Conservation (phyloP, 1,284 basidiomycete genomes). For the Coriolopsis trogii region DNA sequence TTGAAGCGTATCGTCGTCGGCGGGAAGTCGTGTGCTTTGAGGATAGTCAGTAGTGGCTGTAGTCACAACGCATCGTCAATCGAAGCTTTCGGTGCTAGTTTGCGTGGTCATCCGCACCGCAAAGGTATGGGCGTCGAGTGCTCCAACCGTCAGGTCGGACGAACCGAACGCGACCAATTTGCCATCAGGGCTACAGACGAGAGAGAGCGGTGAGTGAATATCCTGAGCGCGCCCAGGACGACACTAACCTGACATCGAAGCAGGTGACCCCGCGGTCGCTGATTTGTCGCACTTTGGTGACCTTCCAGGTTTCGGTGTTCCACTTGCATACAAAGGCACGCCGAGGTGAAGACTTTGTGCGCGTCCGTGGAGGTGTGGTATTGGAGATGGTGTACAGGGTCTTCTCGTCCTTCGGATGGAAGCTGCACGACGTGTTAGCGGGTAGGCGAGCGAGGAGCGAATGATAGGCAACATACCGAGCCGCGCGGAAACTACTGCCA, state of each 20-base stretch:
- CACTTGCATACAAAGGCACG: slow-evolving; percentile 68
- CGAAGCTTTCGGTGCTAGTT: background rate
- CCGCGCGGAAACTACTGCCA: slow-evolving; percentile 74
- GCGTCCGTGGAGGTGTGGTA: slow-evolving; percentile 57
- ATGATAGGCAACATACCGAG: slow-evolving; percentile 49
- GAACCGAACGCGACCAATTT: slow-evolving; percentile 84
- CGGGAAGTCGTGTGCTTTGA: slow-evolving; percentile 95
- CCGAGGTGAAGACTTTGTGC: slow-evolving; percentile 54
- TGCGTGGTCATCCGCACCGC: slow-evolving; percentile 52
- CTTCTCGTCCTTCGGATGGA: slow-evolving; percentile 57
- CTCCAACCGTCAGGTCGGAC: slow-evolving; percentile 85
- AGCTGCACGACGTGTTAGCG: slow-evolving; percentile 40
- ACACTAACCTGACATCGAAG: slow-evolving; percentile 79
- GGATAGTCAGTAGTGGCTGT: slow-evolving; percentile 86
- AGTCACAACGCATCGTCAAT: background rate
- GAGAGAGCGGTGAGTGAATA: background rate
- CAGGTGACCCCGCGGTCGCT: slow-evolving; percentile 82
- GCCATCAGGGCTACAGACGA: slow-evolving; percentile 72
- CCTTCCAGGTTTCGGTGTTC: slow-evolving; percentile 60
- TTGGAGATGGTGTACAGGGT: slow-evolving; percentile 80
- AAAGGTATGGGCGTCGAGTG: slow-evolving; percentile 83
- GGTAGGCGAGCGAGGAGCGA: background rate
- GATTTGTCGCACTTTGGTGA: slow-evolving; percentile 61
- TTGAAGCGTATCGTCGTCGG: slow-evolving; percentile 91
- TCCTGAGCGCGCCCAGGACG: background rate